These are phyloP conservation scores for Hevea brasiliensis DNA, from an alignment of 345 rosid species.

Conservation along the genomic window DNA sequence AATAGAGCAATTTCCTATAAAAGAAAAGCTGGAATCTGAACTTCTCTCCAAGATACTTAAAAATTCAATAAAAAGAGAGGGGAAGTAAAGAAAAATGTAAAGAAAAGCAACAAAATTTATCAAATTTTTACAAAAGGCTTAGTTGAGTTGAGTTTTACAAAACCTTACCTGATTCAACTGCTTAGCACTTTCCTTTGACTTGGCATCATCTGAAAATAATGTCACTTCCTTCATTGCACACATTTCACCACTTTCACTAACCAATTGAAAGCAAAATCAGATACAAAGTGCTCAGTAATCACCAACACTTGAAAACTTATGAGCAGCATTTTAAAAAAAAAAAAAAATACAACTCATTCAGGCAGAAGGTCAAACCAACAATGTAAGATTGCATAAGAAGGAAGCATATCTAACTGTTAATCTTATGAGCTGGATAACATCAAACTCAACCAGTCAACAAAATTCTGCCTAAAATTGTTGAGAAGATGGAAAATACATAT, in stretches of 20 bases:
- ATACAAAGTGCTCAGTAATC: not conserved
- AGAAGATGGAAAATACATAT: not conserved
- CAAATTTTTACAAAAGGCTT: not conserved
- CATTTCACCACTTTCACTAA: constrained; percentile 82
- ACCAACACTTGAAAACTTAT: not conserved
- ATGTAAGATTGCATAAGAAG: not conserved
- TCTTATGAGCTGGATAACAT: not conserved
- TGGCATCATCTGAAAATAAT: constrained; percentile 72
- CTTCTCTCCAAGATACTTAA: constrained; percentile 10
- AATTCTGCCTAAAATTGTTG: not conserved
- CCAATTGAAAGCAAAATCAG: not conserved
- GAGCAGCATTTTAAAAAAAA: not conserved
- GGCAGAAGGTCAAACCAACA: constrained; percentile 2
- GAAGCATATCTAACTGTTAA: not conserved
- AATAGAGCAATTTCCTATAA: constrained; percentile 64
- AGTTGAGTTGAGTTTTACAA: too few species aligned
- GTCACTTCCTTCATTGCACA: constrained; percentile 94
- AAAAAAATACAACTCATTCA: not conserved
- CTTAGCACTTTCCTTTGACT: constrained; percentile 75
- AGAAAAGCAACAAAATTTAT: not conserved
- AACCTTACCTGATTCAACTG: constrained; percentile 41
- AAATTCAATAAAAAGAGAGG: not conserved
- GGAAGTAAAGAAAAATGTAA: not conserved
- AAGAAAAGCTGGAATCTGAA: not conserved
- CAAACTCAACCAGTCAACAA: not conserved